A percentile compares a stretch with the other conserved stretches of the same genome.
phyloP scores from a whole-genome alignment of 31 red algal species.

The Endocladia muricata region DNA sequence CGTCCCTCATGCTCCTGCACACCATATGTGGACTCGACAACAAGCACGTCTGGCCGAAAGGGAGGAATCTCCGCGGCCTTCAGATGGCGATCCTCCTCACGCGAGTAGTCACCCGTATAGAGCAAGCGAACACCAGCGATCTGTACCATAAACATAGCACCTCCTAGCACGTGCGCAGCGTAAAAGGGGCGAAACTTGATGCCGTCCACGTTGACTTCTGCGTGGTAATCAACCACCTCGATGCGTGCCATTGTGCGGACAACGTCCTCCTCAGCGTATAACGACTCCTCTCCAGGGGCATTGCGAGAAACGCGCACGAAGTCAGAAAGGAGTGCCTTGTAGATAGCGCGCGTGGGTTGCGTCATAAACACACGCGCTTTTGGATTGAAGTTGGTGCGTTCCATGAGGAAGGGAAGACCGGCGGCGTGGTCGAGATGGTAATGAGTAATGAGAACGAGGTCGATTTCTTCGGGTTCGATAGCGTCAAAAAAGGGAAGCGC shows the following conservation, averaged over 20 bases:
- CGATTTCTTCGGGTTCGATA: conserved; percentile 92
- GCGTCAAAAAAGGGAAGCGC: conserved; percentile 97
- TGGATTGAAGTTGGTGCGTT: conserved; percentile 95
- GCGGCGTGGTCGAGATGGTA: conserved; percentile 99
- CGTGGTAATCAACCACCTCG: conserved; percentile 96
- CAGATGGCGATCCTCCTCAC: conserved; percentile 97
- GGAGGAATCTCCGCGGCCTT: conserved; percentile 99
- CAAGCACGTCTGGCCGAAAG: conserved; percentile 88
- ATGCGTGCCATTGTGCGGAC: conserved; percentile 92
- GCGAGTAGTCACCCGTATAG: conserved; percentile 98
- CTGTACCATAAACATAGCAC: conserved; percentile 99
- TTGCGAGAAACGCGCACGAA: conserved; percentile 95
- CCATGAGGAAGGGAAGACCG: conserved; percentile 95
- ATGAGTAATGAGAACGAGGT: conserved; percentile 97
- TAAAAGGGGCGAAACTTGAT: conserved; percentile 98
- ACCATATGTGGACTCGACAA: conserved; percentile 97
- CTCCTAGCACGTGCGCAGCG: conserved; percentile 98
- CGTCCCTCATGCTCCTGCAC: conserved; percentile 96
- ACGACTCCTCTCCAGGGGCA: conserved; percentile 78
- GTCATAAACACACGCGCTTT: conserved; percentile 98
- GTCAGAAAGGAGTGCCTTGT: conserved; percentile 89
- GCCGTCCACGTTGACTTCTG: conserved; percentile 90
- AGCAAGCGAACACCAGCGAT: conserved; percentile 95
- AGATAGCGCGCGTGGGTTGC: conserved; percentile 99
- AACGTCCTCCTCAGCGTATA: conserved; percentile 97